Base-by-base conservation (phyloP, 495 filamentous ascomycete species). In the Xylaria sp. region DNA sequence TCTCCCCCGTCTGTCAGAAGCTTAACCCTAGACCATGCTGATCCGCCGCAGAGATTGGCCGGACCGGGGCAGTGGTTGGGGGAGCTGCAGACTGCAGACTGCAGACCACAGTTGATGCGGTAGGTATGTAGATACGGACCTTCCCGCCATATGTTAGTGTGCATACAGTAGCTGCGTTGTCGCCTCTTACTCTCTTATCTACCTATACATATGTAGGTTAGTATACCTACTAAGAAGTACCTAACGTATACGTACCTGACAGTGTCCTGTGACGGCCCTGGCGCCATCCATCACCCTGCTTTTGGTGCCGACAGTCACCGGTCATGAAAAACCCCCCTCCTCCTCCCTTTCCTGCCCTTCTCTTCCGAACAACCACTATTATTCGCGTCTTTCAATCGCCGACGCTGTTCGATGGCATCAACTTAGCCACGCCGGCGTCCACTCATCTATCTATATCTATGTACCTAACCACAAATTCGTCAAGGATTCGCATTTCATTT, bases 1-100 rank as follows among this genome's bases (percentile, higher is more conserved):
- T 31, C 61, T n/a, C n/a, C n/a, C n/a, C 62, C 29, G 29, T 26
- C 61, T 12, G 61, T 64, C 43, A 64, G 61, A 64, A 50, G 61
- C 61, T 64, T 64, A 35, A 43, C 35, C 35, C 3, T 37, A n/a
- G n/a, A n/a, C 61, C 40, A 48, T 46, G 61, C 21, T 46, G 40
- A 64, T 64, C 61, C 61, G 4, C 19, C 1, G 15, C 35, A 21
- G 4, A 19, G 57, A 61, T 7, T 40, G 43, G 17, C 29, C 33
- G 52, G 26, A 19, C 29, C 46, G 19, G 14, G 3, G 12, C 3
- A 29, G 15, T 55, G 11, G 26, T n/a, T 43, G 33, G 35, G 58
- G 58, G 7, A 33, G 31, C 33, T 37, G 58, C 37, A n/a, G n/a
- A n/a, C 35, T 37, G 35, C 35, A 37, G 35, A 37, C 35, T 37